A percentile compares a stretch with the other conserved stretches of the same genome.
These are phyloP conservation scores for Leptographium lundbergii DNA, from an alignment of 2,329 filamentous ascomycete species.

Conservation along the genomic window DNA sequence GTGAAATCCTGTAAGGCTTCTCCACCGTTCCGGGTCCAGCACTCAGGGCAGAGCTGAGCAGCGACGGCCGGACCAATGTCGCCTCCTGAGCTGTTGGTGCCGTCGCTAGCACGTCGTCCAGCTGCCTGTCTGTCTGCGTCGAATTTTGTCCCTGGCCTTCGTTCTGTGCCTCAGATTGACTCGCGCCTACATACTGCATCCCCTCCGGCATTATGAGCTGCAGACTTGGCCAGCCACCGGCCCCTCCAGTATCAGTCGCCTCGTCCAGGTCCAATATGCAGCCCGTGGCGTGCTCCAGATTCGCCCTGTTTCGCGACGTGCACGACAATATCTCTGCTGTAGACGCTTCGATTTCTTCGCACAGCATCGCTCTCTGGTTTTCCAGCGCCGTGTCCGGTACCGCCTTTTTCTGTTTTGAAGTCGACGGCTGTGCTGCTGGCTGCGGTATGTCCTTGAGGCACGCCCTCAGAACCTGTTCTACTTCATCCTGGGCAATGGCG, in stretches of 20 bases:
- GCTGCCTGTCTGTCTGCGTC: neutral
- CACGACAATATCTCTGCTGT: constrained; percentile 14
- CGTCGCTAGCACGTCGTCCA: neutral
- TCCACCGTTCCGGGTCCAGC: constrained; percentile 4
- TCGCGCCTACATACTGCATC: neutral
- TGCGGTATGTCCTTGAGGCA: constrained; percentile 12
- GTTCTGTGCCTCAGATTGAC: neutral
- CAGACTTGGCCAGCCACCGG: constrained; percentile 15
- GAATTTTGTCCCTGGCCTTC: constrained; percentile 3
- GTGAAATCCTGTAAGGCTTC: constrained; percentile 10
- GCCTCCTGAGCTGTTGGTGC: neutral
- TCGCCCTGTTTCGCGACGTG: constrained; percentile 15
- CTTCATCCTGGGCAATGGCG: constrained; percentile 19
- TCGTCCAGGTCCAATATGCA: constrained; percentile 16
- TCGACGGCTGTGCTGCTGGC: constrained; percentile 1
- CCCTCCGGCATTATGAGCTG: constrained; percentile 12
- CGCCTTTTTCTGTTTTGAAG: constrained; percentile 8
- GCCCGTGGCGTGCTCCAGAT: constrained; percentile 15
- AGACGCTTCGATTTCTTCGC: constrained; percentile 9
- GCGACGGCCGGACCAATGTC: constrained; percentile 1
- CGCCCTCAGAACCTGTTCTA: constrained; percentile 14
- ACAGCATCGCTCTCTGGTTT: constrained; percentile 12
- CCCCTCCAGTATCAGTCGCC: constrained; percentile 12
- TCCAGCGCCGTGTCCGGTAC: constrained; percentile 10
- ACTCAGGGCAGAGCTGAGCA: constrained; percentile 7